Percentiles rank a stretch among this genome's conserved stretches.
phyloP scores from a whole-genome alignment of 768 basidiomycete species.

The Lactarius hatsudake region DNA sequence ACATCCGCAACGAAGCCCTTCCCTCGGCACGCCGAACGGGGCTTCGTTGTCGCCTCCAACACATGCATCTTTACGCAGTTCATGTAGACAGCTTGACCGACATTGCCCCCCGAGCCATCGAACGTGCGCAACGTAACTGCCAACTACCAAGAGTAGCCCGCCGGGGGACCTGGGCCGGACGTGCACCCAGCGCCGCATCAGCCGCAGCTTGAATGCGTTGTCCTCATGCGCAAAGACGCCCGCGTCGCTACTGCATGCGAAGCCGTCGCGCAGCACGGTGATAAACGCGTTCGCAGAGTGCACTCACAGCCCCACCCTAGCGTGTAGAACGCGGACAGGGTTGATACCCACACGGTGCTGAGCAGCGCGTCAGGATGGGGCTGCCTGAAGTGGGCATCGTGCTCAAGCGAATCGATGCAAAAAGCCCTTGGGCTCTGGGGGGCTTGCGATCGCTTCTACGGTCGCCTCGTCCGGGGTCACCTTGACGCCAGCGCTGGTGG shows the following conservation, averaged over 20 bases:
- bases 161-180: conserved; percentile 50
- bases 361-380: conserved; percentile 20
- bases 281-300: conserved; percentile 41
- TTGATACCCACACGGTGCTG: conserved; percentile 54
- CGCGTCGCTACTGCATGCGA: conserved; percentile 65
- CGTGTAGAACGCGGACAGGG: conserved; percentile 50
- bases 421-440: conserved; percentile 13
- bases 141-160: conserved; percentile 62
- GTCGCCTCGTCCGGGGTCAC: conserved; percentile 47
- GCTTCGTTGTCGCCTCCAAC: conserved; percentile 48
- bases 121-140: conserved; percentile 52
- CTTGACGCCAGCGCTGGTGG: conserved; percentile 50
- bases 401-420: conserved; percentile 55
- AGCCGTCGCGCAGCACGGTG: conserved; percentile 41
- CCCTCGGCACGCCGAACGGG: conserved; percentile 51
- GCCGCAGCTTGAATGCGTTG: conserved; percentile 57
- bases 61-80: conserved; percentile 31
- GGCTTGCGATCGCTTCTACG: conserved; percentile 35
- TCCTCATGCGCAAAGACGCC: conserved; percentile 60
- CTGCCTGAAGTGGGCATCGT: conserved; percentile 39
- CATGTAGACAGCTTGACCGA: conserved; percentile 30
- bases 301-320: conserved; percentile 38
- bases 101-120: conserved; percentile 38
- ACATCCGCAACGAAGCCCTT: conserved; percentile 57
- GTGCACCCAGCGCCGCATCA: conserved; percentile 57